phyloP scores from a whole-genome alignment of 495 filamentous ascomycete species.

The Usnea hakonensis region DNA sequence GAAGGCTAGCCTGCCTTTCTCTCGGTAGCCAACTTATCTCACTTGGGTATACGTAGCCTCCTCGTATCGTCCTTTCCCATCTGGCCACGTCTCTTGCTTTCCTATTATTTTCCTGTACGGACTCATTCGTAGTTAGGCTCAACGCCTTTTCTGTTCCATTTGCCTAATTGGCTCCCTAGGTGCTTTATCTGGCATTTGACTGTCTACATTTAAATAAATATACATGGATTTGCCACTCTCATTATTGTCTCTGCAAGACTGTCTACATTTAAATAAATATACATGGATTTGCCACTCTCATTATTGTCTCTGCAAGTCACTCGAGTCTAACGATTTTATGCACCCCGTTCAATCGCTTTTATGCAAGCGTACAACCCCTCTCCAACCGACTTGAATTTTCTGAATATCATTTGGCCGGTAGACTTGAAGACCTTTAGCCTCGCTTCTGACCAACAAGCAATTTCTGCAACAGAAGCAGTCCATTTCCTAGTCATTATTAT shows the following conservation, averaged over 20 bases:
- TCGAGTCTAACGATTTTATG: neutral
- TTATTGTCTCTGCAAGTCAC: slow-evolving; percentile 1
- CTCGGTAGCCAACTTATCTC: neutral
- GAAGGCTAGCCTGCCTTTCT: too few relatives aligned
- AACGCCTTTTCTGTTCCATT: too few relatives aligned
- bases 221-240: too few relatives aligned
- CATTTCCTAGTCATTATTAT: too few relatives aligned
- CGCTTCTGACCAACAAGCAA: slow-evolving; percentile 6
- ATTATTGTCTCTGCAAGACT: too few relatives aligned
- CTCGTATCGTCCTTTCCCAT: slow-evolving; percentile 12
- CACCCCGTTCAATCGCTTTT: slow-evolving; percentile 10
- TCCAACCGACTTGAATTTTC: neutral
- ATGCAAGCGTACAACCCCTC: slow-evolving; percentile 7
- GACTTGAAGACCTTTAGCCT: neutral
- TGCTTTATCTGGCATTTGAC: too few relatives aligned
- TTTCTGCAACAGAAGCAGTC: too few relatives aligned
- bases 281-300: slow-evolving; percentile 10
- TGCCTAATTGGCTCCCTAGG: too few relatives aligned
- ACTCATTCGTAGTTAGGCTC: too few relatives aligned
- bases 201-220: too few relatives aligned
- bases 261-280: too few relatives aligned
- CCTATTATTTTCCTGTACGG: too few relatives aligned
- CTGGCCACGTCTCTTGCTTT: slow-evolving; percentile 18
- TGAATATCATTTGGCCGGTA: neutral
- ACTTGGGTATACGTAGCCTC: neutral